A percentile compares a stretch with the other conserved stretches of the same genome.
Evolutionary conservation across 768 basidiomycete genomes (phyloP).

Genomic region (Panellus pusillus): DNA sequence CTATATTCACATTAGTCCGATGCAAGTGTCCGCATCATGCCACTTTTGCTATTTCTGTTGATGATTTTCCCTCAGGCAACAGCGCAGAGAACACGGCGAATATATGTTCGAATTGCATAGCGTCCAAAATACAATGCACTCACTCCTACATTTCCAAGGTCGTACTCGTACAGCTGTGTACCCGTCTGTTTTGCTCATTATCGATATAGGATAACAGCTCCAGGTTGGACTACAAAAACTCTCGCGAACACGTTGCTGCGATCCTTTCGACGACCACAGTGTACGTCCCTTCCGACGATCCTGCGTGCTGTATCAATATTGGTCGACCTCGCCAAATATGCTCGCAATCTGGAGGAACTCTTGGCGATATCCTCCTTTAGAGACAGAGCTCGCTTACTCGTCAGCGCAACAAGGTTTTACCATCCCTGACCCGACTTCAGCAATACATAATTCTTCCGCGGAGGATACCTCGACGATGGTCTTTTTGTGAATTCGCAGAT

Average conservation of each 20-base stretch:
- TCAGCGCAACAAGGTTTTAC: neutral
- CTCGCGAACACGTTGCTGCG: constrained; percentile 12
- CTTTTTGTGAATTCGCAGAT: constrained; percentile 7
- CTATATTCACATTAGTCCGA: constrained; percentile 39
- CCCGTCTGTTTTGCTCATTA: neutral
- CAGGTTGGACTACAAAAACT: constrained; percentile 4
- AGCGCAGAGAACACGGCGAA: constrained; percentile 58
- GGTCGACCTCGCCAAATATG: constrained; percentile 15
- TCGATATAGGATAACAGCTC: constrained; percentile 12
- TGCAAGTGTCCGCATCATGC: neutral
- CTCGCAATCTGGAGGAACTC: constrained; percentile 16
- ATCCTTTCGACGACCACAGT: constrained; percentile 7
- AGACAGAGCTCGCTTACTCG: neutral
- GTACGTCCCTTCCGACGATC: constrained; percentile 14
- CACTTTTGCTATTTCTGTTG: neutral
- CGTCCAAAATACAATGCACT: constrained; percentile 49
- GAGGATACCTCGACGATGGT: neutral
- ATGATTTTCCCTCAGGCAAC: constrained; percentile 38
- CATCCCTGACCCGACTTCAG: neutral
- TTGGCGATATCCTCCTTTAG: neutral
- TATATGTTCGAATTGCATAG: constrained; percentile 57
- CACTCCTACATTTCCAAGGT: constrained; percentile 58
- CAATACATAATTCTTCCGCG: neutral
- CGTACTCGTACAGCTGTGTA: constrained; percentile 2
- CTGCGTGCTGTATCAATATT: neutral